phyloP scores from a whole-genome alignment of 805 yeast genomes.

The Starmerella cellae region DNA sequence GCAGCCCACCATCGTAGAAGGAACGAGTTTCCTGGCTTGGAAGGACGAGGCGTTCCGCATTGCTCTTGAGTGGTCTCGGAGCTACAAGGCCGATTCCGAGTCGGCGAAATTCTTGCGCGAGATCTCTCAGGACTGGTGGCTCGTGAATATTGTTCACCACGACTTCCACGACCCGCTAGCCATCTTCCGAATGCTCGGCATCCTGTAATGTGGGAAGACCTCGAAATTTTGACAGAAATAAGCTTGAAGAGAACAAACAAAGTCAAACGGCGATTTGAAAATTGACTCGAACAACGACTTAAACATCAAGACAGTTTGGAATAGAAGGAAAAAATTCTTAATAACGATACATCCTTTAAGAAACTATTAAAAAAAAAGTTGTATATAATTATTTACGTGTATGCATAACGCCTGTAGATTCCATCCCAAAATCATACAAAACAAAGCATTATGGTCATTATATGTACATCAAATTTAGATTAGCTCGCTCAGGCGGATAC shows the following conservation, averaged over 20 bases:
- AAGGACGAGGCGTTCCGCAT: conserved; percentile 86
- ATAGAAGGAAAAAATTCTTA: too few species aligned
- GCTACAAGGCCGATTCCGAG: conserved; percentile 23
- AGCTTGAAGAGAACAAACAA: too few species aligned
- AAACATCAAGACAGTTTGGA: background rate
- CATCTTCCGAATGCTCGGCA: conserved; percentile 7
- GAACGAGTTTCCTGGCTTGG: conserved; percentile 88
- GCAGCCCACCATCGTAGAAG: conserved; percentile 93
- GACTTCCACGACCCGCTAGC: conserved; percentile 36
- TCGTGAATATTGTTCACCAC: conserved; percentile 84
- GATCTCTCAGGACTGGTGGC: conserved; percentile 47
- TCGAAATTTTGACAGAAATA: too few species aligned
- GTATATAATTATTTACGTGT: background rate
- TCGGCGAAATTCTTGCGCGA: conserved; percentile 34
- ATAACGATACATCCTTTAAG: background rate
- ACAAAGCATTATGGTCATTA: background rate
- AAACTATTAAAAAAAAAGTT: too few species aligned
- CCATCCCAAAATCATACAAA: background rate
- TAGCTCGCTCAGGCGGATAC: conserved; percentile 16
- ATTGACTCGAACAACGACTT: background rate
- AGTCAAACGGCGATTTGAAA: too few species aligned
- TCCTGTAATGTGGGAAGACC: background rate
- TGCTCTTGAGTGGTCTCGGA: conserved; percentile 58
- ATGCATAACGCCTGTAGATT: background rate
- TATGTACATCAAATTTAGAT: conserved; percentile 3